Percentiles rank a stretch among this genome's conserved stretches.
Conservation (phyloP, 129 eudicot species). For the Arctium minus region DNA sequence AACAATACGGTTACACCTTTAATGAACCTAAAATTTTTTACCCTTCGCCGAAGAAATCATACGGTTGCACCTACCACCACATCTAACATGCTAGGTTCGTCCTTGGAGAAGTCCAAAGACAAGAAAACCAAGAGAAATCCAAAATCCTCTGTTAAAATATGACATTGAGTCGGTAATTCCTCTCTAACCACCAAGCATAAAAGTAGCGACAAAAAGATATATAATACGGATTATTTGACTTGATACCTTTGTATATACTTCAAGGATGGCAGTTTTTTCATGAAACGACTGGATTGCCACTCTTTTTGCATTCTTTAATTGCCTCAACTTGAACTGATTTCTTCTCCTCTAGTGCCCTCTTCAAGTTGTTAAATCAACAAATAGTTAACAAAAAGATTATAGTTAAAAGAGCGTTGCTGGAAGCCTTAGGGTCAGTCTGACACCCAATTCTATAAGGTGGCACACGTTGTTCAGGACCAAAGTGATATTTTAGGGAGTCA, state of each 20-base stretch:
- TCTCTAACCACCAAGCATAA: neutral
- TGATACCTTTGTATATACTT: constrained; percentile 75
- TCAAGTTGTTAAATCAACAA: constrained; percentile 17
- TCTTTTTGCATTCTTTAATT: constrained; percentile 67
- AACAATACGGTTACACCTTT: too few species aligned
- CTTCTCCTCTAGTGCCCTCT: constrained; percentile 87
- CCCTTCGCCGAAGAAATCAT: too few species aligned
- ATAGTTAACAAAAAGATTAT: neutral
- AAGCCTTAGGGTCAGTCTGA: neutral
- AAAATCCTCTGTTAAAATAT: neutral
- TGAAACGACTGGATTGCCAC: constrained; percentile 63
- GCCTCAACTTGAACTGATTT: constrained; percentile 51
- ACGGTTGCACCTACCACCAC: too few species aligned
- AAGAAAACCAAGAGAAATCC: neutral
- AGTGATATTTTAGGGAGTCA: neutral
- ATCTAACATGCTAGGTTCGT: too few species aligned
- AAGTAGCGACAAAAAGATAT: neutral
- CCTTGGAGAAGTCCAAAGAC: neutral
- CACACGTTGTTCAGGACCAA: neutral
- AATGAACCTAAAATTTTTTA: too few species aligned
- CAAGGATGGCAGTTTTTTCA: constrained; percentile 62
- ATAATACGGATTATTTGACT: neutral
- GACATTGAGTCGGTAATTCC: neutral
- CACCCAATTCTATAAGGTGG: neutral
- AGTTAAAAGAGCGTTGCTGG: neutral